Conservation (phyloP, 345 rosid species). For the Carallia pectinifolia region DNA sequence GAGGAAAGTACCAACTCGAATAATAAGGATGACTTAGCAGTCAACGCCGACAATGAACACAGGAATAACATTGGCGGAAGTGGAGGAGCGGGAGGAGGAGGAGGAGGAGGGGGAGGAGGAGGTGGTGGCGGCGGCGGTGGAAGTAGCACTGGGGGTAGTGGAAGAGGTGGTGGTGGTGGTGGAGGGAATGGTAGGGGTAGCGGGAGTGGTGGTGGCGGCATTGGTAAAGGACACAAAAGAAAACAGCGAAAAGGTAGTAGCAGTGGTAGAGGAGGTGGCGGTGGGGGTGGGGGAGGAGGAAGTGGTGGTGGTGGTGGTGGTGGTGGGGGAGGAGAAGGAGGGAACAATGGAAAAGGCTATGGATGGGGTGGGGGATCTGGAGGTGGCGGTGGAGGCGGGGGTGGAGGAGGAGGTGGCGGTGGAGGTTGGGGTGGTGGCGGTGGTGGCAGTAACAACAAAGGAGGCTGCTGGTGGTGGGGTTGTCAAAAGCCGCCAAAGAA, state of each 20-base stretch:
- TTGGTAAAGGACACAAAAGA: background rate
- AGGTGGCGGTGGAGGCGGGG: conserved; percentile 35
- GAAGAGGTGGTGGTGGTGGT: background rate
- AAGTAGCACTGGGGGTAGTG: conserved; percentile 2
- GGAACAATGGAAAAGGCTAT: background rate
- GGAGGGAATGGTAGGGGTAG: background rate
- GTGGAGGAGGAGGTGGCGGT: conserved; percentile 38
- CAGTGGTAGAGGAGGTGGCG: conserved; percentile 23
- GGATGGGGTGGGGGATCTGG: conserved; percentile 18
- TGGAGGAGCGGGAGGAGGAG: background rate
- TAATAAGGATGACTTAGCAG: conserved; percentile 9
- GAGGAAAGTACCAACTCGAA: conserved; percentile 22
- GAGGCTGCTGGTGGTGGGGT: conserved; percentile 54
- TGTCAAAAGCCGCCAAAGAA: conserved; percentile 33
- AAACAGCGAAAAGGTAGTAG: background rate
- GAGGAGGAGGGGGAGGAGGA: background rate
- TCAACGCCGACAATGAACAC: background rate
- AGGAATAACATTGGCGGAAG: background rate
- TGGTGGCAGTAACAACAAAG: conserved; percentile 32
- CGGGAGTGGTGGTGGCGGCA: background rate
- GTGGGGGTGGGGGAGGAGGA: conserved; percentile 20
- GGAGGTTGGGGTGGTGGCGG: background rate
- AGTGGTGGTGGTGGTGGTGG: background rate
- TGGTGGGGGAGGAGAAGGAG: conserved; percentile 4
- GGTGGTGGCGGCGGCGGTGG: conserved; percentile 3